These are phyloP conservation scores for Incumbomyces delicatus DNA, from an alignment of 2,329 filamentous ascomycete species.

Conservation along the genomic window DNA sequence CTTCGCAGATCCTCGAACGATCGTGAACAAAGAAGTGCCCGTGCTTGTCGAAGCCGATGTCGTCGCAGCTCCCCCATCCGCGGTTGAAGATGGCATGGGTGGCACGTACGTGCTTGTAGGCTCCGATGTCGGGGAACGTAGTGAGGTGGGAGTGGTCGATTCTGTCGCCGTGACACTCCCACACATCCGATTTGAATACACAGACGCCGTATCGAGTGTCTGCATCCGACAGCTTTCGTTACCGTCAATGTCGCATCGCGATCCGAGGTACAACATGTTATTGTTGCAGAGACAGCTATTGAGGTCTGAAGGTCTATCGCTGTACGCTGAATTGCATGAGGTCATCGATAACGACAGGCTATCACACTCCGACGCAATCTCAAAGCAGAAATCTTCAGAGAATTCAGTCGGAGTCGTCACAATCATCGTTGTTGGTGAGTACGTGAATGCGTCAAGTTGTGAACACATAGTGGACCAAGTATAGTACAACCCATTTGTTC, in stretches of 20 bases:
- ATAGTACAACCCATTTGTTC: slow-evolving; percentile 1
- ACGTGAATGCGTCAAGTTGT: slow-evolving; percentile 3
- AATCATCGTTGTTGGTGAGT: slow-evolving; percentile 3
- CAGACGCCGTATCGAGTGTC: background rate
- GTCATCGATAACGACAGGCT: background rate
- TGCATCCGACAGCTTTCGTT: slow-evolving; percentile 2
- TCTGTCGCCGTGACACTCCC: background rate
- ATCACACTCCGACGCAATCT: slow-evolving; percentile 2
- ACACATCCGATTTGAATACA: slow-evolving; percentile 5
- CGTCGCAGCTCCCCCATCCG: background rate
- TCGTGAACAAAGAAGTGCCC: background rate
- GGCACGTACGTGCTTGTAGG: slow-evolving; percentile 1
- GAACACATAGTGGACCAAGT: slow-evolving; percentile 4
- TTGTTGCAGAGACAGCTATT: slow-evolving; percentile 2
- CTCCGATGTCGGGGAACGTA: background rate
- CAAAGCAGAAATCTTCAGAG: background rate
- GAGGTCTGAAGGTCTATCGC: background rate
- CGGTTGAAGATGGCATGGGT: slow-evolving; percentile 1
- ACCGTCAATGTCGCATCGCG: slow-evolving; percentile 4
- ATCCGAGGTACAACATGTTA: slow-evolving; percentile 4
- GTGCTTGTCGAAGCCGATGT: background rate
- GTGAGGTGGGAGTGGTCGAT: background rate
- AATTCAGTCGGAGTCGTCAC: background rate
- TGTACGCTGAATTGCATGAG: slow-evolving; percentile 3
- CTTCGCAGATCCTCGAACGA: background rate